phyloP scores from a whole-genome alignment of 2,329 filamentous ascomycete genomes.

The Pseudogymnoascus sp. region DNA sequence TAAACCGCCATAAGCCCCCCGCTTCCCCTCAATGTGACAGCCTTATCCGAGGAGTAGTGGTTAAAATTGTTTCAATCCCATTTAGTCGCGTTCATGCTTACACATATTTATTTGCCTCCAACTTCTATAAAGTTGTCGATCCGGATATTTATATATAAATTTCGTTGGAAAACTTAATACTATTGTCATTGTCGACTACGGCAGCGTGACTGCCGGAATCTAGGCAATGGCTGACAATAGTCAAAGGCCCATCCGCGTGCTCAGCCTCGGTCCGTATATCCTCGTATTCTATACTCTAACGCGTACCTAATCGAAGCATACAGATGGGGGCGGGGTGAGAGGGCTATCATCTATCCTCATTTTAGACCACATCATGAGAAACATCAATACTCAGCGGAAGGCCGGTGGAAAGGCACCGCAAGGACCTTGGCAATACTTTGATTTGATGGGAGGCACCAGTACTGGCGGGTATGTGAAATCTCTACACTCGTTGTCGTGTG shows the following conservation, averaged over 20 bases:
- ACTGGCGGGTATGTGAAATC: slow-evolving; percentile 33
- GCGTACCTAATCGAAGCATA: neutral
- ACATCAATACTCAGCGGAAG: neutral
- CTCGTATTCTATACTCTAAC: neutral
- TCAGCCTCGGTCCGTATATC: neutral
- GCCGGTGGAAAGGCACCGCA: neutral
- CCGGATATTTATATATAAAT: neutral
- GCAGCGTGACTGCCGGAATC: neutral
- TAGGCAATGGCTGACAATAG: neutral
- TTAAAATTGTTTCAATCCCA: neutral
- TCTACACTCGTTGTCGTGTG: neutral
- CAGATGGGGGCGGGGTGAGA: neutral
- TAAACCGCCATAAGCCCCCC: too few species aligned
- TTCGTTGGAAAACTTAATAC: neutral
- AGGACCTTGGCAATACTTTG: slow-evolving; percentile 42
- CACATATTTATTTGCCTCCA: neutral
- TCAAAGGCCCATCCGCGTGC: neutral
- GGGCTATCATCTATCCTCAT: neutral
- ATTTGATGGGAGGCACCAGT: slow-evolving; percentile 26
- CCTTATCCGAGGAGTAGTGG: neutral
- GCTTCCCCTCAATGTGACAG: neutral
- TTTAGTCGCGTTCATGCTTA: neutral
- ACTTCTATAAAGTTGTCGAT: too few species aligned
- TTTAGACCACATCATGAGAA: neutral
- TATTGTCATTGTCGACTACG: neutral